phyloP scores from a whole-genome alignment of 495 filamentous ascomycete species.

The Cetradonia linearis region DNA sequence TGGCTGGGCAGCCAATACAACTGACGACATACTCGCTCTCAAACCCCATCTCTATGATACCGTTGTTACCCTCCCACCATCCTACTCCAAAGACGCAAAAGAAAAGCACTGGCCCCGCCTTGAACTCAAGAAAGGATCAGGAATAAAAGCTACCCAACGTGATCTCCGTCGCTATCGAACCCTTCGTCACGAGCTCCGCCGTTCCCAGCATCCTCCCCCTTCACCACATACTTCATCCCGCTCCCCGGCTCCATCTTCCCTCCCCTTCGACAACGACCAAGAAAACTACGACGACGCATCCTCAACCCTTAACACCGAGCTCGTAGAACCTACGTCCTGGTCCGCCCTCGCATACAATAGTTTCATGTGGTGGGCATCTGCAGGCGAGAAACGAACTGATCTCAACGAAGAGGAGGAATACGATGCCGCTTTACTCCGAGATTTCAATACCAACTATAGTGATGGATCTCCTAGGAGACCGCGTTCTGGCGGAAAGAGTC shows the following conservation, averaged over 20 bases:
- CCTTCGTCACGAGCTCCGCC: constrained; percentile 56
- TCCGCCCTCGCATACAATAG: constrained; percentile 76
- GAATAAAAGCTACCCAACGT: constrained; percentile 80
- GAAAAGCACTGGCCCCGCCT: constrained; percentile 65
- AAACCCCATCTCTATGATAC: constrained; percentile 82
- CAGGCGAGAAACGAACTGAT: constrained; percentile 65
- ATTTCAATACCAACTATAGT: constrained; percentile 36
- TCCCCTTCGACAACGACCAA: constrained; percentile 8
- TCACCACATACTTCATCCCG: constrained; percentile 37
- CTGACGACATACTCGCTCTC: constrained; percentile 77
- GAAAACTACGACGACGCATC: constrained; percentile 33
- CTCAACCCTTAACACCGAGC: constrained; percentile 30
- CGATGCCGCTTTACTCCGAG: constrained; percentile 27
- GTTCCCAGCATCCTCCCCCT: constrained; percentile 34
- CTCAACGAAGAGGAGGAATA: constrained; percentile 30
- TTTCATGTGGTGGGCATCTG: constrained; percentile 98
- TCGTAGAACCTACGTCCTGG: constrained; percentile 80
- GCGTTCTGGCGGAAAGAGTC: constrained; percentile 27
- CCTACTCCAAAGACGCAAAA: constrained; percentile 45
- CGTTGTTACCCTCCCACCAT: constrained; percentile 66
- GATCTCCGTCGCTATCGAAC: constrained; percentile 71
- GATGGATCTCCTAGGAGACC: constrained; percentile 22
- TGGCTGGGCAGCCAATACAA: constrained; percentile 90
- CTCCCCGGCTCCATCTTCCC: constrained; percentile 23
- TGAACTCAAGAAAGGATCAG: constrained; percentile 46